Base-by-base conservation (phyloP, 768 basidiomycete species). In the Lactarius hatsudake region DNA sequence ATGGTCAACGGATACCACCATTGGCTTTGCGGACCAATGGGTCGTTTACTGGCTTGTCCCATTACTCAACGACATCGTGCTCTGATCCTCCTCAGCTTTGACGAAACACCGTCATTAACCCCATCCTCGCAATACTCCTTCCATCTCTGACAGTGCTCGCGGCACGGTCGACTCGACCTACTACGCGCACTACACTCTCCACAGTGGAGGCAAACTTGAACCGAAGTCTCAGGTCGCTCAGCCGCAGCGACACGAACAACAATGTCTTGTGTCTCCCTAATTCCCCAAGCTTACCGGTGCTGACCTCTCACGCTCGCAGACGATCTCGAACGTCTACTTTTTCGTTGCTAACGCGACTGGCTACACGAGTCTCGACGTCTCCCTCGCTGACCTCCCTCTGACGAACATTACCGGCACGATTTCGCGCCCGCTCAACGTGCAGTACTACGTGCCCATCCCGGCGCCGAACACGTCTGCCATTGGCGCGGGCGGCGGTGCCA, bases 81-180 rank as follows among this genome's bases (percentile, higher is more conserved):
- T 0, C 76, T 89, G 60, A 83, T 89, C 71, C 70, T 87, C 8
- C 71, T 89, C 61, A 87, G 85, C 0, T 88, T 88, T 62, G 87
- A 89, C 62, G 87, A 89, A 75, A 77, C 60, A 71, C 71, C 34
- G 73, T 76, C 57, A 82, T 82, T 72, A 87, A 88, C 73, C 75
- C 74, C 1, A 75, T 88, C 48, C 81, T 75, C 66, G 72, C 79
- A 4, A 48, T 86, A 57, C 75, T 86, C 9, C 73, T 84, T 45
- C 78, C 26, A 70, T 87, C 32, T 86, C 86, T 2, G 34, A 71
- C 12, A 56, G 68, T 13, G 73, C 82, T 30, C 67, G 74, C 28
- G 82, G 81, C 30, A 85, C 81, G 2, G 79, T 74, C 10, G 87
- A 88, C 75, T 38, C 74, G 54, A 82, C 79, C 6, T 86, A 81